Evolutionary conservation across 345 rosid species (phyloP).

Genomic region (Hibiscus trionum): DNA sequence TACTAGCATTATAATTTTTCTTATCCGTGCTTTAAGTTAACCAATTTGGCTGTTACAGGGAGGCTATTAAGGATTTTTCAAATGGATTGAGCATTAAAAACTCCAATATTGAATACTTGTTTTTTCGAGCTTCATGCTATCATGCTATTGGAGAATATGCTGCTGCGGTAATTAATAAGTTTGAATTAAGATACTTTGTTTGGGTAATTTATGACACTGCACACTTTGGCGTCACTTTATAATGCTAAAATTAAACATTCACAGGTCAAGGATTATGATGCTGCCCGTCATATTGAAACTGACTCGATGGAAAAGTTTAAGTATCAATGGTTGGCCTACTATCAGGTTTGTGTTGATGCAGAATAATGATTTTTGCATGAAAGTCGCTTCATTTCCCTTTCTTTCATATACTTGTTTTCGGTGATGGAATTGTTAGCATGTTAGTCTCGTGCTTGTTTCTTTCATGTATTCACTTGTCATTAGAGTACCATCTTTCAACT

Average conservation of each 20-base stretch:
- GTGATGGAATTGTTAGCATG: not conserved
- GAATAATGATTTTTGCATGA: not conserved
- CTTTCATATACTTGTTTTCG: not conserved
- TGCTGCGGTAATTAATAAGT: slow-evolving; percentile 50
- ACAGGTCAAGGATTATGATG: slow-evolving; percentile 94
- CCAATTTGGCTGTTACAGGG: slow-evolving; percentile 39
- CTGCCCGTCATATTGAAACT: slow-evolving; percentile 71
- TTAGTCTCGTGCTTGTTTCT: slow-evolving; percentile 14
- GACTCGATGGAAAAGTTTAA: slow-evolving; percentile 92
- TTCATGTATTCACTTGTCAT: not conserved
- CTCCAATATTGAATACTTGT: slow-evolving; percentile 69
- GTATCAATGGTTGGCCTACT: slow-evolving; percentile 90
- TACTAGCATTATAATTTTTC: too few species aligned
- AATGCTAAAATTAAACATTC: slow-evolving; percentile 14
- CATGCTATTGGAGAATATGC: slow-evolving; percentile 89
- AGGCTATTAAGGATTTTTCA: slow-evolving; percentile 83
- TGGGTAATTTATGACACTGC: slow-evolving; percentile 5
- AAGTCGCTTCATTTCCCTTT: not conserved
- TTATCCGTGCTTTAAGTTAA: not conserved
- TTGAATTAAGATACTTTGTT: not conserved
- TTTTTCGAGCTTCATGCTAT: slow-evolving; percentile 87
- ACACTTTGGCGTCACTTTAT: slow-evolving; percentile 4
- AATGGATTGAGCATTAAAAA: slow-evolving; percentile 65
- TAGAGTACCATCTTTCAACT: not conserved
- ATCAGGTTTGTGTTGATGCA: slow-evolving; percentile 52